Conservation (phyloP, 257 asterid genomes). For the Rauvolfia tetraphylla region DNA sequence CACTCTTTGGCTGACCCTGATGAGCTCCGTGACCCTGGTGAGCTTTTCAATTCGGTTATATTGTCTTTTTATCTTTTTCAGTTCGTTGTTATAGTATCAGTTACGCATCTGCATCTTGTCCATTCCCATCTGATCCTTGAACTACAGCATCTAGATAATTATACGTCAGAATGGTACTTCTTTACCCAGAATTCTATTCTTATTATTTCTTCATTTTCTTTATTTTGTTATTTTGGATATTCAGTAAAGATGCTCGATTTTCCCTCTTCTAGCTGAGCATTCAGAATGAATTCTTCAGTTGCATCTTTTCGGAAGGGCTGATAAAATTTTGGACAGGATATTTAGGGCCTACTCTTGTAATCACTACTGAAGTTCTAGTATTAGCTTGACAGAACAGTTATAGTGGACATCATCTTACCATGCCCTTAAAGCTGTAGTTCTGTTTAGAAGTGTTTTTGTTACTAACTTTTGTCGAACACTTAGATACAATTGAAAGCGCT, state of each 20-base stretch:
- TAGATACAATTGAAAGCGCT: slow-evolving; percentile 1
- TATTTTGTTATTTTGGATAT: neutral
- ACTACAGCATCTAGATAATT: neutral
- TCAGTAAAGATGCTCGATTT: neutral
- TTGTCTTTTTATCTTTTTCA: neutral
- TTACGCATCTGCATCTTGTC: neutral
- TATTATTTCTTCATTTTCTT: neutral
- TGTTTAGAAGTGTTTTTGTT: neutral
- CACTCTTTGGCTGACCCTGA: slow-evolving; percentile 99
- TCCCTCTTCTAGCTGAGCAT: neutral
- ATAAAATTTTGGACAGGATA: neutral
- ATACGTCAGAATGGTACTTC: neutral
- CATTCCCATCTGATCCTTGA: neutral
- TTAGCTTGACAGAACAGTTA: neutral
- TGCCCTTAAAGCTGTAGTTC: neutral
- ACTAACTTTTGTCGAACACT: neutral
- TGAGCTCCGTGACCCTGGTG: slow-evolving; percentile 98
- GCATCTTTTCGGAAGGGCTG: neutral
- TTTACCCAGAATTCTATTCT: neutral
- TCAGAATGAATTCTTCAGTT: neutral
- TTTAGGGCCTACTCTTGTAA: neutral
- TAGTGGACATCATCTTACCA: neutral
- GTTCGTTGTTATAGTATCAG: neutral
- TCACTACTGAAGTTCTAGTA: neutral
- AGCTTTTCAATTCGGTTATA: slow-evolving; percentile 24